phyloP scores from a whole-genome alignment of 176 grass and related monocot genomes.

The Oropetium thomaeum region DNA sequence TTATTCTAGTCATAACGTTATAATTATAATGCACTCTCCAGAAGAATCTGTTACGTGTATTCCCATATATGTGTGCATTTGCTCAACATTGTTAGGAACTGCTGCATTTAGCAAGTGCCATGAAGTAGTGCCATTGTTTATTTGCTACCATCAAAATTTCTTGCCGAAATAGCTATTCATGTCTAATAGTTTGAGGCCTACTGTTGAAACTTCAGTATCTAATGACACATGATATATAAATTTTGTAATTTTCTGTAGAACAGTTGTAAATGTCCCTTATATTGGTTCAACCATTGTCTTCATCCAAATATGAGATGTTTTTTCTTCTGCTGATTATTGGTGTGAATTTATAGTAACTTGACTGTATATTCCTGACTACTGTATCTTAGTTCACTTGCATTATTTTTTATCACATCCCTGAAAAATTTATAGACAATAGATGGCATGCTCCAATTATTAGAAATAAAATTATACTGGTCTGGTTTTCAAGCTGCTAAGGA shows the following conservation, averaged over 20 bases:
- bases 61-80: not conserved
- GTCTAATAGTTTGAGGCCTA: not conserved
- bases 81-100: constrained; percentile 6
- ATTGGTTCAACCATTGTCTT: constrained; percentile 5
- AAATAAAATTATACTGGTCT: not conserved
- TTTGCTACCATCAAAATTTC: constrained; percentile 17
- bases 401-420: not conserved
- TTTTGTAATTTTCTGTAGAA: not conserved
- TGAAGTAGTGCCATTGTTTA: not conserved
- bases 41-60: constrained; percentile 20
- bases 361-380: not conserved
- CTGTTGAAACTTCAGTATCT: not conserved
- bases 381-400: not conserved
- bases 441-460: constrained; percentile 1
- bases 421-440: not conserved
- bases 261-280: not conserved
- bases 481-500: not conserved
- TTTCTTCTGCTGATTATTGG: not conserved
- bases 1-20: constrained; percentile 13
- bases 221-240: not conserved
- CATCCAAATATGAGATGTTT: not conserved
- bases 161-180: not conserved
- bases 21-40: not conserved
- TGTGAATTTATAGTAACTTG: not conserved
- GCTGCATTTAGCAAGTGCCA: constrained; percentile 6